These are phyloP conservation scores for Rubus parviflorus DNA, from an alignment of 306 rosid genomes.

Conservation along the genomic window DNA sequence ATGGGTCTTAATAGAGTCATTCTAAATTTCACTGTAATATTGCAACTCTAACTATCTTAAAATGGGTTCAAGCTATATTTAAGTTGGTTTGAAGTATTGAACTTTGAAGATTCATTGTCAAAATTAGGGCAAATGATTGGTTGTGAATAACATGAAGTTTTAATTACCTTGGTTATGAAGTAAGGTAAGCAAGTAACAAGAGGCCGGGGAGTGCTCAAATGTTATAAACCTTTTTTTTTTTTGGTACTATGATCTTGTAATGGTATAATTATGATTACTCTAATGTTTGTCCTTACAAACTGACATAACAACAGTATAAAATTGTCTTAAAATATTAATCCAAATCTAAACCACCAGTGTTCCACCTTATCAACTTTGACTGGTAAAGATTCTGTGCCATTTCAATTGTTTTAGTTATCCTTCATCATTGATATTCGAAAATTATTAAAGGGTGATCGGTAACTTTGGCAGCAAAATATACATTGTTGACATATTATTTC, in stretches of 20 bases:
- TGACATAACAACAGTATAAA: conserved; percentile 42
- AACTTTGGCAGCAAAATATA: conserved; percentile 4
- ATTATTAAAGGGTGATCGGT: neutral
- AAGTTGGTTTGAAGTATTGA: too few species aligned
- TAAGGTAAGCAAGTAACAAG: conserved; percentile 15
- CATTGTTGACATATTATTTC: neutral
- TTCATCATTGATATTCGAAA: conserved; percentile 24
- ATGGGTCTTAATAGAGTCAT: too few species aligned
- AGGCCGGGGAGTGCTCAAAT: conserved; percentile 29
- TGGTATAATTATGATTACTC: conserved; percentile 24
- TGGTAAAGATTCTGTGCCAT: conserved; percentile 65
- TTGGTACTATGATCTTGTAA: conserved; percentile 29
- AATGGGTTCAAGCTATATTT: too few species aligned
- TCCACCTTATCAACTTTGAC: conserved; percentile 55
- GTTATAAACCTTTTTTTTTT: neutral
- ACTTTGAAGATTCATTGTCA: neutral
- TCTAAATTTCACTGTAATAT: too few species aligned
- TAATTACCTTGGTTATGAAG: conserved; percentile 27
- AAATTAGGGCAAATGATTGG: neutral
- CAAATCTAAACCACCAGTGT: conserved; percentile 40
- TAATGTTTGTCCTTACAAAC: conserved; percentile 28
- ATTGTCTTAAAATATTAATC: conserved; percentile 38
- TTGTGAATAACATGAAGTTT: conserved; percentile 13
- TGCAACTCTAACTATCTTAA: too few species aligned
- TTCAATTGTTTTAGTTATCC: conserved; percentile 39